A percentile compares a stretch with the other conserved stretches of the same genome.
Conservation (phyloP, 1,139 yeast species). For the Geotrichum cucujoidarum region DNA sequence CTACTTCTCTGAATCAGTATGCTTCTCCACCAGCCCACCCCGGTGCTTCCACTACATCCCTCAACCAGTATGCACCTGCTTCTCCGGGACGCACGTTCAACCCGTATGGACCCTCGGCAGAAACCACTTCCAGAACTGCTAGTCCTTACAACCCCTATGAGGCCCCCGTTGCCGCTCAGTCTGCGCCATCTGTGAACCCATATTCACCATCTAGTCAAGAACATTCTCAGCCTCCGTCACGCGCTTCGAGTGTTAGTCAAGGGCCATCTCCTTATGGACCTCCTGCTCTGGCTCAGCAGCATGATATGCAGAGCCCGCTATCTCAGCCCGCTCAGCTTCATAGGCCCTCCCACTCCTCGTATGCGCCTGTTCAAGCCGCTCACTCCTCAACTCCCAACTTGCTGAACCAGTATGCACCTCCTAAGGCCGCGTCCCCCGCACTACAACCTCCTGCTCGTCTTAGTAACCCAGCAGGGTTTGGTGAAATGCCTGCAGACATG, state of each 20-base stretch:
- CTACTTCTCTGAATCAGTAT: not conserved
- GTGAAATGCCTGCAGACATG: slow-evolving; percentile 23
- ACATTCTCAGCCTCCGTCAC: not conserved
- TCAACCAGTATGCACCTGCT: not conserved
- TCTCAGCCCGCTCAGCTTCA: not conserved
- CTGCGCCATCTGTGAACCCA: slow-evolving; percentile 7
- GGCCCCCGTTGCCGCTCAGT: not conserved
- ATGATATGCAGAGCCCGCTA: not conserved
- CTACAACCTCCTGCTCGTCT: slow-evolving; percentile 9
- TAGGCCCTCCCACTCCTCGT: not conserved
- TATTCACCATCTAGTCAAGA: slow-evolving; percentile 6
- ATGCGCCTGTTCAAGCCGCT: not conserved
- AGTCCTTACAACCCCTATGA: slow-evolving; percentile 13
- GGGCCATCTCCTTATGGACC: slow-evolving; percentile 7
- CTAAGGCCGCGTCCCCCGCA: not conserved
- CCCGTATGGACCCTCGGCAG: not conserved
- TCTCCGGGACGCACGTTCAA: slow-evolving; percentile 6
- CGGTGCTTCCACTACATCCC: not conserved
- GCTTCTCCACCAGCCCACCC: slow-evolving; percentile 4
- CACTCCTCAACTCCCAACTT: not conserved
- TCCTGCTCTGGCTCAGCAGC: not conserved
- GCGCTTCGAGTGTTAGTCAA: not conserved
- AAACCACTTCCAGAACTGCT: slow-evolving; percentile 2
- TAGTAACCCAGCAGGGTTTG: slow-evolving; percentile 17
- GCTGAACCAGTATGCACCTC: not conserved